Percentiles rank a stretch among this genome's conserved stretches.
phyloP scores from a whole-genome alignment of 257 asterid genomes.

The Jaltomata sinuosa region DNA sequence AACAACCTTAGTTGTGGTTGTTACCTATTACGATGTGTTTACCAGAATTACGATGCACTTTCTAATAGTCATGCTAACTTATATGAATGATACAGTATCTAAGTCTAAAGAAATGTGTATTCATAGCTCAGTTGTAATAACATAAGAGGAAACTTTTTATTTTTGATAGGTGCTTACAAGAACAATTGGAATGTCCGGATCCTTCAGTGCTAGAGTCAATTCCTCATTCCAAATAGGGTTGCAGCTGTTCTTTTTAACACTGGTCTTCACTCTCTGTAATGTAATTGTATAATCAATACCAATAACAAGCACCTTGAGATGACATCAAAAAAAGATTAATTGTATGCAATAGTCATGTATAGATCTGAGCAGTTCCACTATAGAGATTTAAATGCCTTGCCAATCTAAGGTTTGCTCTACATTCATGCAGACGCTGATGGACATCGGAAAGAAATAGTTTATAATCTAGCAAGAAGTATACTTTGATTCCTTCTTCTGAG shows the following conservation, averaged over 20 bases:
- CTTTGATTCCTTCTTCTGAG: neutral
- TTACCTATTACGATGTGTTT: neutral
- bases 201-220: neutral
- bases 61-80: neutral
- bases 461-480: neutral
- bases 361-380: neutral
- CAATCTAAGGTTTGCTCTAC: neutral
- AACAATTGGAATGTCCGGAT: neutral
- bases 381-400: neutral
- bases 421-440: neutral
- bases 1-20: neutral
- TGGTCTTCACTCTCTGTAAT: neutral
- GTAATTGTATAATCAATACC: neutral
- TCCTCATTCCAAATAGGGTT: neutral
- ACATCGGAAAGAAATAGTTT: neutral
- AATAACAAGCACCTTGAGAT: neutral
- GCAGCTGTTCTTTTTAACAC: neutral
- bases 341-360: neutral
- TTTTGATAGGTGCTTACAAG: slow-evolving; percentile 9
- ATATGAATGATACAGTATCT: neutral
- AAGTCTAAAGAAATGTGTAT: neutral
- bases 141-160: neutral
- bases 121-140: neutral
- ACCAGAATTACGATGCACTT: neutral
- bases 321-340: neutral